Base-by-base conservation (phyloP, 202 grass and related monocot species). In the Cymbopogon flexuosus region DNA sequence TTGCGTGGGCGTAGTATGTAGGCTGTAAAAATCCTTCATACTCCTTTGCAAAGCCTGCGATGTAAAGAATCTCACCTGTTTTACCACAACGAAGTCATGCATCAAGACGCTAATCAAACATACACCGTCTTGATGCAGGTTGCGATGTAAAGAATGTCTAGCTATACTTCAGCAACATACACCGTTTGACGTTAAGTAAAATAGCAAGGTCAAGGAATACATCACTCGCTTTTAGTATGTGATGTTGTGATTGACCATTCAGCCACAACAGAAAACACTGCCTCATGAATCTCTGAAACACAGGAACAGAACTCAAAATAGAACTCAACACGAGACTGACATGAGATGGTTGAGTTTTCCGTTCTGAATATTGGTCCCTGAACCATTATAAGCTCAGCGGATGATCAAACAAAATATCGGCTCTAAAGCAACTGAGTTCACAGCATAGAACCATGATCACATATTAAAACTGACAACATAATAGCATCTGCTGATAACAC, bases 401-500 rank as follows among this genome's bases (percentile, higher is more conserved):
- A 10, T 65, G 75, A 13, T 51, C 54, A 51, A 79, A 2, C 16
- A 10, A 49, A 52, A 9, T 30, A 61, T 34, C 21, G 41, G 2
- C 30, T 51, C 18, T 10, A 5, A 3, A 15, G 75, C 47, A 36
- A 54, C 29, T 27, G 27, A 27, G 45, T 56, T 46, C 11, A 29
- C 1, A 0, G 7, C 37, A 47, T 30, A 75, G 27, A 49, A 47
- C 22, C 70, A 75, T 68, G 49, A 58, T 68, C 13, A 36, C 23
- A 65, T 9, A 27, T 27, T 27, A 75, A 84, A 73, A 68, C 10
- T 51, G 22, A 61, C 13, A 81, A 60, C 69, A 80, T 29, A 72
- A 51, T 33, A 80, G 21, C 62, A 74, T 39, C 62, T 16, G 52
- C 21, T 70, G 16, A 52, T 42, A 41, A 76, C 70, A 76, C 14